Percentiles rank a stretch among this genome's conserved stretches.
Conservation (phyloP, 2,329 filamentous ascomycete genomes). For the Penicillium decumbens region DNA sequence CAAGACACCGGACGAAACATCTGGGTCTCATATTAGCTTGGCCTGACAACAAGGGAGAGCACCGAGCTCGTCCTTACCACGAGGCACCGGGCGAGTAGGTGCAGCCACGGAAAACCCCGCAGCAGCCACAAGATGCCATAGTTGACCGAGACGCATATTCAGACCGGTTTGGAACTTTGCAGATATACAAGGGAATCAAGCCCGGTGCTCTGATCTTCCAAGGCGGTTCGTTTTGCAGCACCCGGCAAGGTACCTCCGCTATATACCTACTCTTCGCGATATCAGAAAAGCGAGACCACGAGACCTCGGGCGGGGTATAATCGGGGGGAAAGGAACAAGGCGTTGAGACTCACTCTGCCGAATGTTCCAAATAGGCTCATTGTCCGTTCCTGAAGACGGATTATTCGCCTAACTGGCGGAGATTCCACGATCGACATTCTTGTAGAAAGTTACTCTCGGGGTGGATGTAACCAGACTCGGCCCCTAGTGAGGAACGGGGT, state of each 20-base stretch:
- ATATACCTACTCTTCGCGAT: not conserved
- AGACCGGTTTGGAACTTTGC: not conserved
- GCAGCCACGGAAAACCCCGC: slow-evolving; percentile 18
- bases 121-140: slow-evolving; percentile 12
- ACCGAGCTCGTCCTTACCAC: slow-evolving; percentile 18
- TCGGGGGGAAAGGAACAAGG: not conserved
- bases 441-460: slow-evolving; percentile 12
- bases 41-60: not conserved
- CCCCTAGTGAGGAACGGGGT: not conserved
- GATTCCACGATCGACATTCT: slow-evolving; percentile 17
- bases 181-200: not conserved
- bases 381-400: slow-evolving; percentile 8
- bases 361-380: slow-evolving; percentile 8
- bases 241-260: not conserved
- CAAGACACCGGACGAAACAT: slow-evolving; percentile 40
- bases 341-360: not conserved
- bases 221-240: not conserved
- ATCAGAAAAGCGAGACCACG: not conserved
- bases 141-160: slow-evolving; percentile 6
- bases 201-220: not conserved
- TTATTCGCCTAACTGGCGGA: slow-evolving; percentile 14
- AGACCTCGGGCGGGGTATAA: slow-evolving; percentile 7
- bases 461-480: slow-evolving; percentile 4
- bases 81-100: slow-evolving; percentile 18
- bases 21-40: slow-evolving; percentile 17